These are phyloP conservation scores for Vitis rotundifolia DNA, from an alignment of 164 flowering plant species.

Conservation along the genomic window DNA sequence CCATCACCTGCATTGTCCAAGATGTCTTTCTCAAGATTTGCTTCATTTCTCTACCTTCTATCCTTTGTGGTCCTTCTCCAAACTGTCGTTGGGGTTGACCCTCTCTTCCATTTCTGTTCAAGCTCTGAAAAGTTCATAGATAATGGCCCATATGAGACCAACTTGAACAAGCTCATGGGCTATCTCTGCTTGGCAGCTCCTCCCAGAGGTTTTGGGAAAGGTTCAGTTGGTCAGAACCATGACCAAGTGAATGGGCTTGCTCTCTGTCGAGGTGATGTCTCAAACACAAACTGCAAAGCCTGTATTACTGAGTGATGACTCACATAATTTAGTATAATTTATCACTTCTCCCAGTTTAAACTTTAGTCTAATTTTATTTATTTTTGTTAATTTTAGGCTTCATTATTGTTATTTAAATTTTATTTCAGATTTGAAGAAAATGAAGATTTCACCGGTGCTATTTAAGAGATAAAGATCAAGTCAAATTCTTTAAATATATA, in stretches of 20 bases:
- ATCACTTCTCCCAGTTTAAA: no score
- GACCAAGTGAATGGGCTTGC: conserved; percentile 26
- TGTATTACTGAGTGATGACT: conserved; percentile 31
- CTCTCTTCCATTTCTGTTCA: conserved; percentile 29
- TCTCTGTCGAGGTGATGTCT: conserved; percentile 50
- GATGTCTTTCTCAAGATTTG: conserved; percentile 10
- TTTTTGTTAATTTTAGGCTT: no score
- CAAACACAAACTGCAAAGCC: conserved; percentile 27
- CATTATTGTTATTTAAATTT: no score
- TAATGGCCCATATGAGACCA: conserved; percentile 16
- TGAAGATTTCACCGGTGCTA: no score
- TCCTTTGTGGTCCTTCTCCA: conserved; percentile 11
- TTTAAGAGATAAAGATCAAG: no score
- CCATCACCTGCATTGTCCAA: neutral
- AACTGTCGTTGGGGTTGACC: conserved; percentile 11
- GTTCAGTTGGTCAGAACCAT: conserved; percentile 14
- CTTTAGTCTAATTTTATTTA: no score
- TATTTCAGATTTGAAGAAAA: no score
- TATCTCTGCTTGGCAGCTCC: conserved; percentile 13
- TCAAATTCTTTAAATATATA: no score
- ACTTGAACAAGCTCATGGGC: conserved; percentile 15
- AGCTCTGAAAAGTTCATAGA: conserved; percentile 20
- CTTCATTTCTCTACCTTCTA: neutral
- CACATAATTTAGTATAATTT: no score
- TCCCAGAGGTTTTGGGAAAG: conserved; percentile 22